Evolutionary conservation across 495 filamentous ascomycete genomes (phyloP), one percentile per base, ranked within the genome.

Genomic region (Hypoxylon lenormandii): DNA sequence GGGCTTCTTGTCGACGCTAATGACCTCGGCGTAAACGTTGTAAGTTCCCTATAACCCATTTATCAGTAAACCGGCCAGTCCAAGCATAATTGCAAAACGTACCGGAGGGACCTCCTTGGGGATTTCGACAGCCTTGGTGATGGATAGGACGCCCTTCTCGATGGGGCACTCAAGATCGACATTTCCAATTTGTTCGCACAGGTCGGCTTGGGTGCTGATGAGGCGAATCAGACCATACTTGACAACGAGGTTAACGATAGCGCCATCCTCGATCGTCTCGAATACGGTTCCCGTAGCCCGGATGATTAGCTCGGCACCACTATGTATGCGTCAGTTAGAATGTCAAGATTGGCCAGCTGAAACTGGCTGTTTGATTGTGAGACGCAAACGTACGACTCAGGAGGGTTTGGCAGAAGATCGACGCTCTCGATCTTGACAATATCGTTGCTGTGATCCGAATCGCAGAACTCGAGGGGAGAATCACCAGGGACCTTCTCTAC

Each of bases 211-310:
- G 57, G 91, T 89, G 70, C 86, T 90, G 78, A 99, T 86, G 58
- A 99, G 83, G 48, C 88, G 91, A 75, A 99, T 97, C 71, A 96
- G 81, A 66, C 92, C 95, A 77, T 94, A 99, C 78, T 97, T 97
- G 80, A 98, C 94, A 58, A 88, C 84, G 28, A 99, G 76, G 26
- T 89, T 82, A 33, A 97, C 88, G 60, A 88, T 89, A 40, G 96
- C 91, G 52, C 92, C 94, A 37, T 91, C 75, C n/a, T 85, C 83
- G 60, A 99, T 83, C 11, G 77, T 70, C 60, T 94, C 77, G 57
- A 80, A 83, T 46, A 99, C 81, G 13, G 77, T 88, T 60, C 96
- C 95, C 21, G 76, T 80, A 13, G 94, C 95, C 47, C 85, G 82
- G 80, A 99, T 96, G 15, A 80, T 84, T 64, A 99, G 89, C n/a